A percentile compares a stretch with the other conserved stretches of the same genome.
Conservation (phyloP, 768 basidiomycete species). For the Amanita pseudoporphyria region DNA sequence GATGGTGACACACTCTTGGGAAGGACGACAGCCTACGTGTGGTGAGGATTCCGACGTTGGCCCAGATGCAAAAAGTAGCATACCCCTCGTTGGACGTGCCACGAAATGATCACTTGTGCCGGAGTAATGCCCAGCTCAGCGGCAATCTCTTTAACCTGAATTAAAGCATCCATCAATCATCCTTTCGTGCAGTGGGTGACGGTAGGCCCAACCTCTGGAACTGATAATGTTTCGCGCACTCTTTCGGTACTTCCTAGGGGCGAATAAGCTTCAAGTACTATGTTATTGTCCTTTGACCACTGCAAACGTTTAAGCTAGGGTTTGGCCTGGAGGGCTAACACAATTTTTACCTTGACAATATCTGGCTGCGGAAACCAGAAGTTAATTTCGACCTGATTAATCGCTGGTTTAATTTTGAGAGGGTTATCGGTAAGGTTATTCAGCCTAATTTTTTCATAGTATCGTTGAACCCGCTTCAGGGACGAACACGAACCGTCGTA, state of each 20-base stretch:
- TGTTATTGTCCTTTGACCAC: conserved; percentile 58
- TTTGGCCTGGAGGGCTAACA: background rate
- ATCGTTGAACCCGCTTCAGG: background rate
- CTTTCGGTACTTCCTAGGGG: conserved; percentile 57
- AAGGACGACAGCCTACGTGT: conserved; percentile 49
- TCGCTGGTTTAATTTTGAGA: conserved; percentile 50
- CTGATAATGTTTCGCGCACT: conserved; percentile 46
- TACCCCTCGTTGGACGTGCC: conserved; percentile 72
- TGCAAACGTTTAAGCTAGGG: conserved; percentile 12
- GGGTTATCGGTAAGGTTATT: conserved; percentile 55
- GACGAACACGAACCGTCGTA: conserved; percentile 29
- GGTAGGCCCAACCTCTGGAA: conserved; percentile 36
- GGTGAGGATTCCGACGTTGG: background rate
- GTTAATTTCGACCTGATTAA: conserved; percentile 74
- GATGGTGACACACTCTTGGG: conserved; percentile 71
- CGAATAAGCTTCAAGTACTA: conserved; percentile 70
- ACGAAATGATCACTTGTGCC: conserved; percentile 65
- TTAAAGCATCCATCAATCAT: background rate
- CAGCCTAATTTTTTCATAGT: conserved; percentile 25
- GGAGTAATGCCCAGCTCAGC: conserved; percentile 58
- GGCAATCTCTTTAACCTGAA: conserved; percentile 47
- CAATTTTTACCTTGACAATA: conserved; percentile 43
- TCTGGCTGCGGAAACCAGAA: conserved; percentile 74
- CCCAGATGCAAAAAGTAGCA: conserved; percentile 14
- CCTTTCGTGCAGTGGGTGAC: background rate